Evolutionary conservation across 2,329 filamentous ascomycete species (phyloP).

Genomic region (Aspergillus sp.): DNA sequence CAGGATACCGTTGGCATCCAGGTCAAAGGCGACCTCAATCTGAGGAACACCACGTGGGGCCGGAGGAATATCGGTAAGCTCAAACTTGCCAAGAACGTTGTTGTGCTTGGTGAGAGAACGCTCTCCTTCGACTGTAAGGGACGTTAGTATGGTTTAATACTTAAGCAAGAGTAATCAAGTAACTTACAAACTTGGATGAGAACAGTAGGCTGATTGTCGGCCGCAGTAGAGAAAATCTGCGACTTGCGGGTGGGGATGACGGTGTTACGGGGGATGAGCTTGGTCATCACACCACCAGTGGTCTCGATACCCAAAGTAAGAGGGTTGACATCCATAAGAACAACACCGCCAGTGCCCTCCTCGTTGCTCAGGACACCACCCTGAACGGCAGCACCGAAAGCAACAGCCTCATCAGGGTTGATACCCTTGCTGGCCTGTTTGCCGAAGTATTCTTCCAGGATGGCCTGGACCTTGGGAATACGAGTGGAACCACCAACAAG

Average conservation of each 20-base stretch:
- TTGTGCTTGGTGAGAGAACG: slow-evolving; percentile 93
- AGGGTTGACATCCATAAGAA: slow-evolving; percentile 97
- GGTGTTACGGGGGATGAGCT: slow-evolving; percentile 92
- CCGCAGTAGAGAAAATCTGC: slow-evolving; percentile 95
- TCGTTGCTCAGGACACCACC: slow-evolving; percentile 92
- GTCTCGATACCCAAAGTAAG: slow-evolving; percentile 96
- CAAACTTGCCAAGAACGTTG: slow-evolving; percentile 97
- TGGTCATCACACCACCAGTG: slow-evolving; percentile 96
- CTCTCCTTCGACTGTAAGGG: slow-evolving; percentile 69
- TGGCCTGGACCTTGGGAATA: slow-evolving; percentile 94
- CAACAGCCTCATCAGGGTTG: slow-evolving; percentile 98
- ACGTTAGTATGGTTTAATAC: slow-evolving; percentile 19
- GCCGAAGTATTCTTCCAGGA: slow-evolving; percentile 96
- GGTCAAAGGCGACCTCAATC: slow-evolving; percentile 96
- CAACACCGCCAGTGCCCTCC: slow-evolving; percentile 73
- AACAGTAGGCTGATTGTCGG: slow-evolving; percentile 94
- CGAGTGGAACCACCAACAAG: slow-evolving; percentile 97
- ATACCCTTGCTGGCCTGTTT: slow-evolving; percentile 99
- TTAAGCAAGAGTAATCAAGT: slow-evolving; percentile 5
- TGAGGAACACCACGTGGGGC: slow-evolving; percentile 95
- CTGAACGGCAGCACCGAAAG: slow-evolving; percentile 95
- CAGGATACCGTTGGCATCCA: slow-evolving; percentile 97
- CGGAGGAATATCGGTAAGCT: slow-evolving; percentile 92
- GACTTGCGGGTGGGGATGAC: slow-evolving; percentile 94
- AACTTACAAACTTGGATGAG: slow-evolving; percentile 79